Base-by-base conservation (phyloP, 177 flowering plant species). In the Vitis hybrid region DNA sequence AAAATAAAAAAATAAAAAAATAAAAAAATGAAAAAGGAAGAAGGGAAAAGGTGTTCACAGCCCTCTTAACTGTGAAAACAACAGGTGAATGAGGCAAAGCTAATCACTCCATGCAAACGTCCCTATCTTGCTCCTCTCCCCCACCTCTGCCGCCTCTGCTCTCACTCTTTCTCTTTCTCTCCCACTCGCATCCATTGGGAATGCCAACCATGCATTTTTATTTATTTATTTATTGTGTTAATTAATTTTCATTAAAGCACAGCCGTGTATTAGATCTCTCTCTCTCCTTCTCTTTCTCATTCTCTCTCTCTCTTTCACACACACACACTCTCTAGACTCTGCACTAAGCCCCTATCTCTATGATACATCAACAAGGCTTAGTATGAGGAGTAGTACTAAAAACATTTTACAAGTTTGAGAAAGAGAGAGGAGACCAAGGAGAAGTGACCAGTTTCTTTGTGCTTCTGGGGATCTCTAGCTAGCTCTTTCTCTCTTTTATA, bases 121-220 rank as follows among this genome's bases (percentile, higher is more conserved):
- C 90, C 77, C 75, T 85, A 80, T 85, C 90, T 71, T 66, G 16
- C 75, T 74, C 75, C 81, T 77, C 75, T 75, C 88, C 83, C 86
- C 84, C 88, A 81, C 88, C 81, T 81, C 85, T 82, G 77, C 86
- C 84, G 85, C 88, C 77, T 80, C 80, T 76, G 74, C 71, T 65
- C 63, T 65, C 67, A 57, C 72, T 52, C 56, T 35, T 50, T 27
- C 75, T 59, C 83, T 61, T 69, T 72, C 81, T 74, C 82, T 72
- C 75, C 73, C 78, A 54, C 80, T 32, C 79, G 18, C 56, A 27
- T 32, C 66, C 81, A 72, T 82, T 64, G 81, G 80, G 83, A 85
- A 78, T 81, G 75, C 80, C 81, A 79, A 76, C 82, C 84, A 77
- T 75, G 71, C 83, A 77, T 75, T 74, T 73, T 52, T 56, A 55